Conservation (phyloP, 179 eudicot species). For the Vitellaria paradoxa region DNA sequence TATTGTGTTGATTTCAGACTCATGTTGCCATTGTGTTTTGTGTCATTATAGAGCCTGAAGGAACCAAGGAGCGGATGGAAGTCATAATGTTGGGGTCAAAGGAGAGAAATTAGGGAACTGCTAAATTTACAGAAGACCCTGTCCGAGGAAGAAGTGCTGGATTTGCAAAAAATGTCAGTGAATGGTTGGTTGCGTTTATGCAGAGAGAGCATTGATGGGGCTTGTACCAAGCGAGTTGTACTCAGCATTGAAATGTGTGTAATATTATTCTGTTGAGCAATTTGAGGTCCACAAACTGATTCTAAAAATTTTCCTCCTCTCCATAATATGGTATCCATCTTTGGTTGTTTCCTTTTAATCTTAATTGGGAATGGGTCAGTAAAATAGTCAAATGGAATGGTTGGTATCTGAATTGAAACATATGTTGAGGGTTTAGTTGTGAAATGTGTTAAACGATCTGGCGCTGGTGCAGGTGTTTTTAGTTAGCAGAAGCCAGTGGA, state of each 20-base stretch:
- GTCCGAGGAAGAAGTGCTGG: background rate
- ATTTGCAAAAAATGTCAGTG: background rate
- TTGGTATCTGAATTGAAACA: background rate
- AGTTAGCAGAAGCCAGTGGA: no score
- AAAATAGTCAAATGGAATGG: background rate
- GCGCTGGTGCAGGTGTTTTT: no score
- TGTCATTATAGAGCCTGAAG: slow-evolving; percentile 49
- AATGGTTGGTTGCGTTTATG: background rate
- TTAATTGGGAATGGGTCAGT: background rate
- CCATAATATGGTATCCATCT: background rate
- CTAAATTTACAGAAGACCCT: background rate
- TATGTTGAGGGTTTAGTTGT: background rate
- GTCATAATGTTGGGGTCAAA: slow-evolving; percentile 25
- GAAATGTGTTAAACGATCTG: background rate
- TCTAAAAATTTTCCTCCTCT: background rate
- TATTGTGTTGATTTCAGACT: background rate
- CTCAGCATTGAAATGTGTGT: background rate
- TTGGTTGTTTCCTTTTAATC: background rate
- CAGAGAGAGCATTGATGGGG: background rate
- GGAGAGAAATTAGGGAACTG: background rate
- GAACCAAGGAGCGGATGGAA: slow-evolving; percentile 48
- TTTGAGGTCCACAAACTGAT: background rate
- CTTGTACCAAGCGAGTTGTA: background rate
- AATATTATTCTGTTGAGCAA: background rate
- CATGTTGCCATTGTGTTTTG: background rate